Evolutionary conservation across 352 stramenopile species (phyloP), one percentile per base, ranked within the genome.

Genomic region (Pythium rhizo-oryzae): DNA sequence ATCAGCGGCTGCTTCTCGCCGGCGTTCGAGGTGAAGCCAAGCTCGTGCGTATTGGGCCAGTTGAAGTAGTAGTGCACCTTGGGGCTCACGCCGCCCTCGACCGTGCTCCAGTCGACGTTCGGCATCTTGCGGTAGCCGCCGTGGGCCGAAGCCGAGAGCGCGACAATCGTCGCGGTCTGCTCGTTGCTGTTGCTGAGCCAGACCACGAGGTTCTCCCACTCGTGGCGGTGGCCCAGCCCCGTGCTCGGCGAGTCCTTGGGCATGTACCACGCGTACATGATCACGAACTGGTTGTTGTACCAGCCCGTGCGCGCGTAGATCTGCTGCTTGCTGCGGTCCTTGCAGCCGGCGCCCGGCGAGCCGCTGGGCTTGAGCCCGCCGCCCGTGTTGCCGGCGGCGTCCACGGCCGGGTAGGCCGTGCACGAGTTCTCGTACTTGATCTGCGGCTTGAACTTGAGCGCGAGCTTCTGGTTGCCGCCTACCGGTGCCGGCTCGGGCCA

Each of bases 231-330:
- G 13, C 74, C 77, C 8, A 83, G 44, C 13, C 56, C 25, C 19
- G 67, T 59, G 13, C 58, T 73, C 28, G 73, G 73, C 35, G 71
- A 71, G 65, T 83, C 72, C 62, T 80, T 83, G 19, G 47, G 69
- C 57, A 83, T 80, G 68, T 83, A 83, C 73, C 73, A 79, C 21
- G 67, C 69, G 68, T 80, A 80, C 71, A 53, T 78, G 69, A 76
- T 71, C 23, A 35, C 62, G 51, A 72, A 73, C 28, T 66, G 65
- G 44, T 59, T 44, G 30, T 65, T 65, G 28, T 76, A 62, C 67
- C 73, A 67, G 30, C 75, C 74, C 60, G 67, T 75, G 25, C 52
- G 67, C 28, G 75, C 75, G 59, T 71, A 50, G 47, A 64, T 51
- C 28, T 81, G 64, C 25, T 68, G n/a, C 35, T 52, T 69, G 47